Conservation (phyloP, 1,284 basidiomycete species). For the Pseudozyma hubeiensis region DNA sequence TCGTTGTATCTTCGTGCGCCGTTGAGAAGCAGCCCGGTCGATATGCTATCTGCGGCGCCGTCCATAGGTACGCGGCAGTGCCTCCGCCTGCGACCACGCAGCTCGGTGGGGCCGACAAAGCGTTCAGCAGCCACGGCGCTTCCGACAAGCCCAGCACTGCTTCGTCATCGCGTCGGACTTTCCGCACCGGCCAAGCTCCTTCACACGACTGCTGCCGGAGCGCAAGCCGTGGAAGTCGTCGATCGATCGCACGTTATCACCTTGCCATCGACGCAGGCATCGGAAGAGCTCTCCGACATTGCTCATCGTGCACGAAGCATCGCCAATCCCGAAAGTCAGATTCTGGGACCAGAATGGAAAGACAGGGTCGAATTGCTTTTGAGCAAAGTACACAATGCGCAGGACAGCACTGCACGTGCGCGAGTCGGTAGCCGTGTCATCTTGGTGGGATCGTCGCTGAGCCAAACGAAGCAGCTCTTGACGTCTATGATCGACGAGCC, state of each 20-base stretch:
- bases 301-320: constrained; percentile 18
- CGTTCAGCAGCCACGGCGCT: neutral
- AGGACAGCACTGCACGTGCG: too few relatives aligned
- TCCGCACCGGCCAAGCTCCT: neutral
- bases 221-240: constrained; percentile 23
- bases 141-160: neutral
- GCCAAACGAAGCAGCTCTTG: constrained; percentile 34
- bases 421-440: too few relatives aligned
- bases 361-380: constrained; percentile 15
- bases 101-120: constrained; percentile 1
- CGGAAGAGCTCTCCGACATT: constrained; percentile 8
- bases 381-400: constrained; percentile 19
- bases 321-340: constrained; percentile 9
- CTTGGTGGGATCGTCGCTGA: constrained; percentile 34
- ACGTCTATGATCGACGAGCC: constrained; percentile 49
- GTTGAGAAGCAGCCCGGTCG: neutral
- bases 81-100: constrained; percentile 17
- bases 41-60: constrained; percentile 21
- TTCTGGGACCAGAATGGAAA: constrained; percentile 19
- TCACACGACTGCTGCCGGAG: neutral
- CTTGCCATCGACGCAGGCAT: neutral
- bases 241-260: neutral
- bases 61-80: constrained; percentile 21
- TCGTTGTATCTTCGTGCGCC: neutral
- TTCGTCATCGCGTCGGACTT: neutral